phyloP scores from a whole-genome alignment of 805 yeast genomes.

The Wickerhamomyces tratensis region DNA sequence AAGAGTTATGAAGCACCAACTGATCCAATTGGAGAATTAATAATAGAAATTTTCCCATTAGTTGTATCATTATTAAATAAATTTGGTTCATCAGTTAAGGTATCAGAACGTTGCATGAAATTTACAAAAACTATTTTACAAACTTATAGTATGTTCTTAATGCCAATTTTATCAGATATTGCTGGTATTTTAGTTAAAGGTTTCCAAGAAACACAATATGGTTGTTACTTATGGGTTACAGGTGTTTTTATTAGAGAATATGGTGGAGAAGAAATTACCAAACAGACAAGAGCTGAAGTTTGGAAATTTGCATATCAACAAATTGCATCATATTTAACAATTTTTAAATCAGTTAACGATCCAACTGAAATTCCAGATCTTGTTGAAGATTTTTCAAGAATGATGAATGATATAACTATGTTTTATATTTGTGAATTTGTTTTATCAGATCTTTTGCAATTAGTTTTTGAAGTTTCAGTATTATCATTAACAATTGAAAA shows the following conservation, averaged over 20 bases:
- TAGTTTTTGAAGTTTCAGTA: constrained; percentile 50
- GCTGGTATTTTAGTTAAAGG: constrained; percentile 63
- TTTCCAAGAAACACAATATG: constrained; percentile 57
- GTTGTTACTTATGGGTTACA: constrained; percentile 86
- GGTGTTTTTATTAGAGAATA: constrained; percentile 74
- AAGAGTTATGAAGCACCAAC: constrained; percentile 13
- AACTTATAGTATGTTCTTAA: constrained; percentile 45
- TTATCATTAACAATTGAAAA: constrained; percentile 49
- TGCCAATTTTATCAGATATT: constrained; percentile 51
- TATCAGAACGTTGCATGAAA: constrained; percentile 70
- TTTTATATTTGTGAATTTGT: constrained; percentile 54
- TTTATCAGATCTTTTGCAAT: constrained; percentile 32
- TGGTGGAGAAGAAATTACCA: constrained; percentile 43
- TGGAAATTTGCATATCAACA: constrained; percentile 72
- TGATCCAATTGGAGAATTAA: constrained; percentile 44
- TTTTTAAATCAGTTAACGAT: constrained; percentile 21
- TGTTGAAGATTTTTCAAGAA: constrained; percentile 78
- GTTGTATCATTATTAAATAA: constrained; percentile 36
- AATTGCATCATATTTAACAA: constrained; percentile 43
- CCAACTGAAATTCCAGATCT: constrained; percentile 37
- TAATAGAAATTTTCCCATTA: constrained; percentile 54
- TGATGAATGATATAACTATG: constrained; percentile 70
- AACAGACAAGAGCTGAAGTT: constrained; percentile 44
- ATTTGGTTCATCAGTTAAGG: constrained; percentile 48
- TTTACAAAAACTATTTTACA: constrained; percentile 57